Conservation (phyloP, 108 stramenopile genomes). For the Discostella pseudostelligera region DNA sequence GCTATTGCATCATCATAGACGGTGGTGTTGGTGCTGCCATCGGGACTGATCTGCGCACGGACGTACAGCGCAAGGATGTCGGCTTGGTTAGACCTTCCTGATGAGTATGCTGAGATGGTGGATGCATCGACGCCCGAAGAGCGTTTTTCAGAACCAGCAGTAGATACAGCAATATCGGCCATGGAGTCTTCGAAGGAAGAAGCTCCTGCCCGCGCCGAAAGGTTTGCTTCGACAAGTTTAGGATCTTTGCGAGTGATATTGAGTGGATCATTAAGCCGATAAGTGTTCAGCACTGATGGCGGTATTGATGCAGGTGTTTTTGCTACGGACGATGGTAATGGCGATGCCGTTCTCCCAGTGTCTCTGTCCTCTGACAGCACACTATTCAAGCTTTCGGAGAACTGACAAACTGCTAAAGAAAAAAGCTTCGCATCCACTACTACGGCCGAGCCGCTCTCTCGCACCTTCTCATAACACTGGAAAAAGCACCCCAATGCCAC, state of each 20-base stretch:
- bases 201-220: background rate
- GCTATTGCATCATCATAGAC: constrained; percentile 5
- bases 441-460: constrained; percentile 11
- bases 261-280: constrained; percentile 29
- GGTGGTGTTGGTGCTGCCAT: background rate
- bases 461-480: constrained; percentile 1
- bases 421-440: constrained; percentile 46
- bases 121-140: background rate
- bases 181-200: background rate
- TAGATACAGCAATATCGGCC: background rate
- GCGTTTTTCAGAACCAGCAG: background rate
- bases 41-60: constrained; percentile 23
- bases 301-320: constrained; percentile 2
- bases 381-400: constrained; percentile 24
- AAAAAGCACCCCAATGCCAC: constrained; percentile 25
- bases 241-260: background rate
- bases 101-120: background rate
- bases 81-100: constrained; percentile 8
- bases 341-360: background rate
- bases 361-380: background rate
- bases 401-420: constrained; percentile 30
- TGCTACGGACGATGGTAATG: background rate
- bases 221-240: background rate
- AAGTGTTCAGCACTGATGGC: constrained; percentile 2
- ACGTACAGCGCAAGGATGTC: constrained; percentile 36